Evolutionary conservation across 1,284 basidiomycete genomes (phyloP).

Genomic region (Xanthoconium separans): DNA sequence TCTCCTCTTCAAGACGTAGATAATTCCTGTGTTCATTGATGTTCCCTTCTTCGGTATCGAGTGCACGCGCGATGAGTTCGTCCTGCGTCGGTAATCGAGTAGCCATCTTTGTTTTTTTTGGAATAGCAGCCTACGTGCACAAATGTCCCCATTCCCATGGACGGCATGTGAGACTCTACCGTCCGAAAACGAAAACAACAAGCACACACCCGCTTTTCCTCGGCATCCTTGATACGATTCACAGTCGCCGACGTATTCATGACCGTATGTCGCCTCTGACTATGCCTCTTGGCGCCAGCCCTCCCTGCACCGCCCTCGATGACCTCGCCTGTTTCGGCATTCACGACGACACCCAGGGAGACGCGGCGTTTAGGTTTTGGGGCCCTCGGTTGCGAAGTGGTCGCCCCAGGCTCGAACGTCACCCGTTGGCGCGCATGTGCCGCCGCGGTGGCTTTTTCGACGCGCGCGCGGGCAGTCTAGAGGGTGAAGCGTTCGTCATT

Average conservation of each 20-base stretch:
- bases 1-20: slow-evolving; percentile 77
- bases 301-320: slow-evolving; percentile 32
- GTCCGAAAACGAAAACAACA: neutral
- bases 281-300: slow-evolving; percentile 50
- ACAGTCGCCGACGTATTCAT: slow-evolving; percentile 63
- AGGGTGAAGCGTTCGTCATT: neutral
- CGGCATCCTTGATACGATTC: slow-evolving; percentile 58
- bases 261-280: slow-evolving; percentile 62
- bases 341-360: slow-evolving; percentile 49
- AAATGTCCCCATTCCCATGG: slow-evolving; percentile 1
- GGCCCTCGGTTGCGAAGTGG: slow-evolving; percentile 24
- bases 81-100: slow-evolving; percentile 65
- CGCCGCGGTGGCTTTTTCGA: slow-evolving; percentile 60
- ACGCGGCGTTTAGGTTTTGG: slow-evolving; percentile 50
- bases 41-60: slow-evolving; percentile 85
- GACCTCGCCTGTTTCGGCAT: slow-evolving; percentile 59
- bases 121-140: slow-evolving; percentile 48
- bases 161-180: neutral
- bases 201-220: slow-evolving; percentile 55
- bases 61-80: slow-evolving; percentile 76
- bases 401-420: slow-evolving; percentile 57
- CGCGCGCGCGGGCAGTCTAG: slow-evolving; percentile 52
- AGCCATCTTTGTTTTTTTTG: slow-evolving; percentile 57
- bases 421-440: slow-evolving; percentile 63
- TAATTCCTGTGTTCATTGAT: slow-evolving; percentile 77